These are phyloP conservation scores for Cicer bijugum DNA, from an alignment of 306 rosid genomes.

Conservation along the genomic window DNA sequence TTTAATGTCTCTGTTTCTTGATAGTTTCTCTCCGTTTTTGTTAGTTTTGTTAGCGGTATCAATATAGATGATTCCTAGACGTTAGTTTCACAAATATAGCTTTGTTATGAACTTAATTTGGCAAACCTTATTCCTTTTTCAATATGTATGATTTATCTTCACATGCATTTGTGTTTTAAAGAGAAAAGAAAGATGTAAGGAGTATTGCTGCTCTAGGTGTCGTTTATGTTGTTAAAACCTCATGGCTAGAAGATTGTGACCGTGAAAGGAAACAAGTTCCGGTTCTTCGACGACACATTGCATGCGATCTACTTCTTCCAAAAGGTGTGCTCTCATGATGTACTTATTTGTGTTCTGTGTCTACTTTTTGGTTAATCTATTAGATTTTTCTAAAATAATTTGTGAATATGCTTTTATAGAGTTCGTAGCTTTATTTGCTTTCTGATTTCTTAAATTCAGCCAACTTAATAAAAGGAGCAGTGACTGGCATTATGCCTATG, in stretches of 20 bases:
- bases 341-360: slow-evolving; percentile 32
- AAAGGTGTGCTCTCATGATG: slow-evolving; percentile 65
- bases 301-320: slow-evolving; percentile 71
- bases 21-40: slow-evolving; percentile 18
- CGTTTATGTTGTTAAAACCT: slow-evolving; percentile 68
- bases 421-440: slow-evolving; percentile 40
- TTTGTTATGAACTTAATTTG: slow-evolving; percentile 25
- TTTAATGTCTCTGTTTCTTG: slow-evolving; percentile 29
- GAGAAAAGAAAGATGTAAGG: slow-evolving; percentile 88
- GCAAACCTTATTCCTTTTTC: slow-evolving; percentile 18
- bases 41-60: not conserved
- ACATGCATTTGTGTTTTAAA: slow-evolving; percentile 43
- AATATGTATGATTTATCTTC: slow-evolving; percentile 13
- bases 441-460: slow-evolving; percentile 45
- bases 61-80: slow-evolving; percentile 22
- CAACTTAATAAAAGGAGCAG: slow-evolving; percentile 55
- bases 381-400: slow-evolving; percentile 20
- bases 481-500: slow-evolving; percentile 43
- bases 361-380: slow-evolving; percentile 26
- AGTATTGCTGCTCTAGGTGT: slow-evolving; percentile 79
- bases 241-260: slow-evolving; percentile 95
- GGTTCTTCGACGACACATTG: slow-evolving; percentile 70
- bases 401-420: slow-evolving; percentile 16
- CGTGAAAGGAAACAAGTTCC: slow-evolving; percentile 72
- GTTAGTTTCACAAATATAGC: slow-evolving; percentile 35